Base-by-base conservation (phyloP, 1,284 basidiomycete species). In the Mycena sp. region DNA sequence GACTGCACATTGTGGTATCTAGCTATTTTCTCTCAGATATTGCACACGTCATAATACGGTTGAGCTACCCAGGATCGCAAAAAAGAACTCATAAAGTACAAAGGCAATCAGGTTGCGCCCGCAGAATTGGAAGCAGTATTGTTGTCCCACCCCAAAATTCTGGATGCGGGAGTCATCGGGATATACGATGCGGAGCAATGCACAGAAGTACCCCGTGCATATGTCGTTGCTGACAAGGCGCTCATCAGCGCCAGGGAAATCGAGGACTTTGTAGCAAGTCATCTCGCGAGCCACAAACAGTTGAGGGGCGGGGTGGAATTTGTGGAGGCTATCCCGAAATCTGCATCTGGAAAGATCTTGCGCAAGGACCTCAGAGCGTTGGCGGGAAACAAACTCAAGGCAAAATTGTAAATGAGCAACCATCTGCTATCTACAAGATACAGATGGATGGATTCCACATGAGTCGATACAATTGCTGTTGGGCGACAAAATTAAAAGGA, bases 1-100 rank as follows among this genome's bases (percentile, higher is more conserved):
- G 40, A 17, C 16, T 66, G 37, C 41, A 52, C 25, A 45, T 66
- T 17, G 56, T 66, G 37, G 59, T 58, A 49, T 12, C 58, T 29
- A 12, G 16, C 9, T 3, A 44, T 5, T 16, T 10, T 37, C 26
- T 23, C 5, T 7, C n/a, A n/a, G n/a, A n/a, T n/a, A n/a, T 16
- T 19, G n/a, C 25, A n/a, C 6, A 12, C 29, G 41, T 4, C 14
- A 32, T 23, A 10, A 10, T 21, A 9, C 19, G 25, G 21, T 25
- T 3, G 28, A 21, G 30, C 17, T 4, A 10, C 29, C 14, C 41
- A 65, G 63, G 64, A 82, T 61, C 72, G 80, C 16, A 79, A 83
- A 67, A 87, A 87, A 69, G 85, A 87, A 70, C 71, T 87, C 45
- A 86, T 87, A 77, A 87, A 87, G 72, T 86, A 85, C 68, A 81